These are phyloP conservation scores for Abrus precatorius DNA, from an alignment of 306 rosid species.

Conservation along the genomic window DNA sequence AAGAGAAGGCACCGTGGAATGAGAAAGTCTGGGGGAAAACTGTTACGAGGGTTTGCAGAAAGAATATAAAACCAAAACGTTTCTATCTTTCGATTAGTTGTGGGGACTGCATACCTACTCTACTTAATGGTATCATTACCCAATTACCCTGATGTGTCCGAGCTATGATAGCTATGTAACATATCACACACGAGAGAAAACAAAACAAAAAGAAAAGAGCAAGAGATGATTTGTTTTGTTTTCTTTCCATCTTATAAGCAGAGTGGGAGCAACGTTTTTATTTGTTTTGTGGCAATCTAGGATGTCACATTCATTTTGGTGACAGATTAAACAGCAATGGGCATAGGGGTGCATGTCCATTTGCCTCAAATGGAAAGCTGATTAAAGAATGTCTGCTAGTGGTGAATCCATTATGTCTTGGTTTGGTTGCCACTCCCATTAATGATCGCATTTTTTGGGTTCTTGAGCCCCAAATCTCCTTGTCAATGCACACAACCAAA, in stretches of 20 bases:
- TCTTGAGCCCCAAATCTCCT: slow-evolving; percentile 54
- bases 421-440: slow-evolving; percentile 50
- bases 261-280: neutral
- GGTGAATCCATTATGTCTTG: slow-evolving; percentile 48
- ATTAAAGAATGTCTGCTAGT: slow-evolving; percentile 60
- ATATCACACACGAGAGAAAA: slow-evolving; percentile 2
- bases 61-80: slow-evolving; percentile 56
- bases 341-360: neutral
- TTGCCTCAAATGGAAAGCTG: slow-evolving; percentile 48
- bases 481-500: slow-evolving; percentile 51
- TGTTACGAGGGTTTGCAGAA: slow-evolving; percentile 47
- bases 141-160: slow-evolving; percentile 26
- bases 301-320: slow-evolving; percentile 36
- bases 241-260: neutral
- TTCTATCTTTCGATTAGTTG: slow-evolving; percentile 36
- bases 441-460: slow-evolving; percentile 70
- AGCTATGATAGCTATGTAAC: slow-evolving; percentile 56
- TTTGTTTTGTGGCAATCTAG: slow-evolving; percentile 49
- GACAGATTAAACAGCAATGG: slow-evolving; percentile 20
- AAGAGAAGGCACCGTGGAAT: slow-evolving; percentile 59
- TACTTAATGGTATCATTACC: slow-evolving; percentile 21
- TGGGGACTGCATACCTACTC: slow-evolving; percentile 48
- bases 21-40: slow-evolving; percentile 48
- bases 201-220: neutral
- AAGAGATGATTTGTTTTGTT: neutral